Base-by-base conservation (phyloP, 345 rosid species). In the Brassica carinata region DNA sequence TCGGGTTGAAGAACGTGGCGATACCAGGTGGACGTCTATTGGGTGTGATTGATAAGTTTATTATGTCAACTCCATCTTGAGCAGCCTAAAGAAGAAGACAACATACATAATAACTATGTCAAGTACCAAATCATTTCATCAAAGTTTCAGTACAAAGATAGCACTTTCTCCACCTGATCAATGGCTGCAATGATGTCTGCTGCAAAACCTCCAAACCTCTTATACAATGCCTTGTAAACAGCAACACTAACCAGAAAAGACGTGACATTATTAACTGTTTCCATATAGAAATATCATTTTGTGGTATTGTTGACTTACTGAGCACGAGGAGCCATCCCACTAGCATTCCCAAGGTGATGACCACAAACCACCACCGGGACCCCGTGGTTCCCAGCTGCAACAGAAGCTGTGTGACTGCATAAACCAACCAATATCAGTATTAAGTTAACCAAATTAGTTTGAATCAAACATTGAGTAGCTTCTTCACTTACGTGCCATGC, bases 271-370 rank as follows among this genome's bases (percentile, higher is more conserved):
- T 1, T 5, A 30, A 38, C 2, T 57, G n/a, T 27, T 36, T 75
- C 8, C 11, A 75, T 26, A 27, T 15, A 1, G 4, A 63, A 40
- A 69, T 17, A 65, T 26, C 3, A 18, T 55, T 55, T 0, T 0
- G 8, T 27, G 36, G 71, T n/a, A 76, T 70, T 23, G 26, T 10
- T 5, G 38, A 77, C 84, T 93, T 90, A 95, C 99, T 93, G 97
- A 77, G 99, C 85, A 83, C 89, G 97, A 82, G 99, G 99, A 85
- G 99, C 96, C 97, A 95, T 95, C 75, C 98, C 99, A 48, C 99
- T 96, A 3, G 98, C 99, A 82, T 93, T 90, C 77, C 99, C 99
- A 73, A 96, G 90, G 88, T 84, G 76, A 85, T 93, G 94, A 36
- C 97, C 92, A 0, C 94, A 82, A 73, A 96, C 98, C n/a, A 91